Evolutionary conservation across 371 early-diverging fungal species (phyloP), one percentile per base, ranked within the genome.

Genomic region (Rhizopus sp.): DNA sequence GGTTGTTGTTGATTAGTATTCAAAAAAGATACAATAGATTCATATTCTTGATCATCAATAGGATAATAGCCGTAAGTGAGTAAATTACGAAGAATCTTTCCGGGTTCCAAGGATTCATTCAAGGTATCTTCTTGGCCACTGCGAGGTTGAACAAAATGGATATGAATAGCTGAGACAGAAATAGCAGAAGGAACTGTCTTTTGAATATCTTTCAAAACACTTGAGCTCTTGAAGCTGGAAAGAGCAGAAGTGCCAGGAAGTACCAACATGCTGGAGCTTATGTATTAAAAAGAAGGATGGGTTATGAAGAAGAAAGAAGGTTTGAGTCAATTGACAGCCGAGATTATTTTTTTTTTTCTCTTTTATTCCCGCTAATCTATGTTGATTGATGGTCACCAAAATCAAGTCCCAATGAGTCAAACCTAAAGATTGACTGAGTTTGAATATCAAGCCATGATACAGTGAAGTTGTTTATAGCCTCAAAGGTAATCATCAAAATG

Each of bases 191-290:
- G 82, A 39, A 80, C 77, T 38, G 73, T 59, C 37, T 68, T 57
- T 68, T 86, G 82, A 52, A 89, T 55, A 53, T 63, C 63, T 50
- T 72, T 74, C 49, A 88, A 70, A 46, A 90, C 69, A 55, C 77
- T 78, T 3, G 73, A 63, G 32, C 76, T 76, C 77, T 88, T 84
- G 71, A 88, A 91, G 15, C 73, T 74, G 9, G 94, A 91, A 55
- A 91, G 78, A 46, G 90, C 86, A 35, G 85, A 82, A 40, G 88
- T 81, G 63, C 91, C 92, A 55, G 90, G 85, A 50, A 93, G 77
- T 53, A 89, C 78, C 67, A 93, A 72, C 91, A 93, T 89, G n/a
- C 13, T 57, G 8, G 46, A 29, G 29, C 50, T 30, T 23, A 8
- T 35, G 23, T n/a, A 46, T 39, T 34, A 13, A 32, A 33, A 52